Evolutionary conservation across 2,329 filamentous ascomycete genomes (phyloP).

Genomic region (Botrytis medusae): DNA sequence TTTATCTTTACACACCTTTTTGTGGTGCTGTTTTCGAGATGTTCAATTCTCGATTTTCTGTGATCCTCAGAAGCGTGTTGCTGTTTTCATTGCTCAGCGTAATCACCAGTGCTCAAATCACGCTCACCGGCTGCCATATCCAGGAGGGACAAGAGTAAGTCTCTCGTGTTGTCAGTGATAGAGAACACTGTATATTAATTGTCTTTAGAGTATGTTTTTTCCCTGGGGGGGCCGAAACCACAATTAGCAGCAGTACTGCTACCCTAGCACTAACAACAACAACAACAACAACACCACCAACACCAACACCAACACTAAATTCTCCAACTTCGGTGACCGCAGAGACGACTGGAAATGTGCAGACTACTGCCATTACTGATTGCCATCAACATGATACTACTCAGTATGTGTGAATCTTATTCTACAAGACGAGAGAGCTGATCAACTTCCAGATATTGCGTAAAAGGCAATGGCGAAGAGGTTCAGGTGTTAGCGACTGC

Average conservation of each 20-base stretch:
- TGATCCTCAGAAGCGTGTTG: background rate
- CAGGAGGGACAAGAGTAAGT: slow-evolving; percentile 5
- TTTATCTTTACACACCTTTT: background rate
- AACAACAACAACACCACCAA: background rate
- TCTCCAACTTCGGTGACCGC: background rate
- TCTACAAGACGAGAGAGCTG: background rate
- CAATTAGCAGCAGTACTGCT: background rate
- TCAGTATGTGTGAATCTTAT: background rate
- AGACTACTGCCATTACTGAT: background rate
- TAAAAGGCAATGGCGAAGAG: slow-evolving; percentile 5
- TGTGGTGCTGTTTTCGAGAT: background rate
- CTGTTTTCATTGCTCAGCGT: background rate
- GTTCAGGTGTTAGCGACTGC: background rate
- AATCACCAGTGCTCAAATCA: background rate
- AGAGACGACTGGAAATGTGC: background rate
- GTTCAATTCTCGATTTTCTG: background rate
- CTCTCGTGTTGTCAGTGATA: background rate
- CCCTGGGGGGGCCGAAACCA: background rate
- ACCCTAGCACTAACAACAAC: background rate
- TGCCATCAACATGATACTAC: slow-evolving; percentile 7
- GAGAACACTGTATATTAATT: background rate
- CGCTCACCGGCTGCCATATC: background rate
- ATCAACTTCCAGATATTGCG: background rate
- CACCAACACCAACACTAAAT: background rate
- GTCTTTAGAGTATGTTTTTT: background rate